phyloP scores from a whole-genome alignment of 2,329 filamentous ascomycete genomes.

The Colletotrichum orbiculare region DNA sequence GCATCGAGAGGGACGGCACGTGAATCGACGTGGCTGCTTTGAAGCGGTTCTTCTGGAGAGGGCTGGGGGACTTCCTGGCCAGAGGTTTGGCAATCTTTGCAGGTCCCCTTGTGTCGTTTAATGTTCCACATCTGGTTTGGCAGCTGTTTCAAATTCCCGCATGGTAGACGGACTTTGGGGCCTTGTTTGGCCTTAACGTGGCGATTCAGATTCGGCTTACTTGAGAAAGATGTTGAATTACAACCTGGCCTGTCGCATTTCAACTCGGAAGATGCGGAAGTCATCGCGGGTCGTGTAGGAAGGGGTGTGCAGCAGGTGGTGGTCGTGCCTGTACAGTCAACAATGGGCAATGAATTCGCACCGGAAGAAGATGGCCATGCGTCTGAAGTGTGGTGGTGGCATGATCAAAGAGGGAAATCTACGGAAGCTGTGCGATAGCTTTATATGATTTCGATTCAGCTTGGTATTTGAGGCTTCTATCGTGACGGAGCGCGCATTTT shows the following conservation, averaged over 20 bases:
- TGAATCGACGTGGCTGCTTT: no score
- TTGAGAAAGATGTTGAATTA: fast-evolving
- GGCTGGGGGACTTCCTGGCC: no score
- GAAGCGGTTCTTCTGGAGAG: no score
- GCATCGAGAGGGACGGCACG: no score
- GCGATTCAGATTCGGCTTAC: not conserved
- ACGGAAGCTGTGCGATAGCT: no score
- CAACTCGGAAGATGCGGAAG: not conserved
- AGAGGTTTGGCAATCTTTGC: not conserved
- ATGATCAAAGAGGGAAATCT: no score
- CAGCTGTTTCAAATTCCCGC: not conserved
- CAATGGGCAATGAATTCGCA: no score
- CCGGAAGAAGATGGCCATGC: no score
- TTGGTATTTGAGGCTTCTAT: no score
- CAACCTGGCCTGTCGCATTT: not conserved
- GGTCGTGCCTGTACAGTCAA: not conserved
- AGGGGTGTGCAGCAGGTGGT: not conserved
- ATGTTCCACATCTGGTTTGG: constrained; percentile 3
- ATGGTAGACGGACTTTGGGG: not conserved
- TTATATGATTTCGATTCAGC: no score
- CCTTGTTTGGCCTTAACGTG: not conserved
- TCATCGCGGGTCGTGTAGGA: fast-evolving
- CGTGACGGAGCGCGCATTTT: no score
- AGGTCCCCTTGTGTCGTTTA: constrained; percentile 1
- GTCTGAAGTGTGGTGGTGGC: no score